A percentile compares a stretch with the other conserved stretches of the same genome.
phyloP scores from a whole-genome alignment of 2,329 filamentous ascomycete genomes.

The Taxawa tesnikishii region DNA sequence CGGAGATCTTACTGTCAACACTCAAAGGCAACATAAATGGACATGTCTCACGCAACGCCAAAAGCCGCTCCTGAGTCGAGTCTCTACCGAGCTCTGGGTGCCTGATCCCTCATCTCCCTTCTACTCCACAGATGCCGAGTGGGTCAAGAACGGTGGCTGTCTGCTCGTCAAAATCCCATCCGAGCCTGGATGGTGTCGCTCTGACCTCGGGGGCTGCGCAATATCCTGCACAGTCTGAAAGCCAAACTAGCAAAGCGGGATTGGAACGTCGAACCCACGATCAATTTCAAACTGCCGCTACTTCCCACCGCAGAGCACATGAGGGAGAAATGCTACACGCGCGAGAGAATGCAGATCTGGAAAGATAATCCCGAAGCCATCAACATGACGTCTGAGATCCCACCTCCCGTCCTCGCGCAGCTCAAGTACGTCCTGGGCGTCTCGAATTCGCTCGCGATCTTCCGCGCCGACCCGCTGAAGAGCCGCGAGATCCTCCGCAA shows the following conservation, averaged over 20 bases:
- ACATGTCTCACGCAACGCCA: slow-evolving; percentile 59
- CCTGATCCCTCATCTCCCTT: slow-evolving; percentile 48
- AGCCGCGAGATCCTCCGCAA: slow-evolving; percentile 48
- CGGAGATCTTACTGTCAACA: slow-evolving; percentile 21
- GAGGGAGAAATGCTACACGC: slow-evolving; percentile 44
- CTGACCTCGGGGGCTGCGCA: slow-evolving; percentile 20
- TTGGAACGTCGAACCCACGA: slow-evolving; percentile 21
- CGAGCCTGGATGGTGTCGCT: slow-evolving; percentile 20
- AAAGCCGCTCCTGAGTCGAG: slow-evolving; percentile 57
- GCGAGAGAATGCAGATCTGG: slow-evolving; percentile 54
- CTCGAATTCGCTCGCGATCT: slow-evolving; percentile 53
- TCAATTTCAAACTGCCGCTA: slow-evolving; percentile 55
- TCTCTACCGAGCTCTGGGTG: slow-evolving; percentile 56
- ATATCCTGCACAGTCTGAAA: slow-evolving; percentile 19
- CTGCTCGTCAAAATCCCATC: slow-evolving; percentile 55
- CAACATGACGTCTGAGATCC: slow-evolving; percentile 32
- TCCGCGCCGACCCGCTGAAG: slow-evolving; percentile 46
- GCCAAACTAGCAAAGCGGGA: slow-evolving; percentile 16
- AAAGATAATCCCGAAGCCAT: slow-evolving; percentile 39
- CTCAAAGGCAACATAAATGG: slow-evolving; percentile 43
- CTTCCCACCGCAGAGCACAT: slow-evolving; percentile 47
- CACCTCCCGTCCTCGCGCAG: slow-evolving; percentile 46
- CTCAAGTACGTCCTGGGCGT: slow-evolving; percentile 55
- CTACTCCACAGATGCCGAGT: slow-evolving; percentile 31
- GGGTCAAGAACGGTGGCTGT: slow-evolving; percentile 44